phyloP scores from a whole-genome alignment of 2,329 filamentous ascomycete genomes.

The Cercospora zeae-maydis region DNA sequence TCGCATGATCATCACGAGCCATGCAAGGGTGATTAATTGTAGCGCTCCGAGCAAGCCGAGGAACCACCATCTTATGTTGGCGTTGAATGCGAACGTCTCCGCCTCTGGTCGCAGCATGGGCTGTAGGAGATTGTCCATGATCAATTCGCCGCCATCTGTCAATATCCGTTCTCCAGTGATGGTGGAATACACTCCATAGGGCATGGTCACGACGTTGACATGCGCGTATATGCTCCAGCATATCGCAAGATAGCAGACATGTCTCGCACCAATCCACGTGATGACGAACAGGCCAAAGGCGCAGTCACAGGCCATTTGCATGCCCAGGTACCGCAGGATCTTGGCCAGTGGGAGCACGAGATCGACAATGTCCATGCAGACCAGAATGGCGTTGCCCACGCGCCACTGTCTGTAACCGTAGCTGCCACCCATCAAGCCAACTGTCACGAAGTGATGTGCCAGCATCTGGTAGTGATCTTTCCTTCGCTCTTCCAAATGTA shows the following conservation, averaged over 20 bases:
- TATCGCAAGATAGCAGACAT: conserved; percentile 72
- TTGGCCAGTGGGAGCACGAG: conserved; percentile 80
- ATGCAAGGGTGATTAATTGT: conserved; percentile 75
- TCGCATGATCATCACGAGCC: conserved; percentile 84
- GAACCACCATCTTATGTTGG: conserved; percentile 71
- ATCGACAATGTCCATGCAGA: conserved; percentile 92
- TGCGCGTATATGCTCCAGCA: conserved; percentile 78
- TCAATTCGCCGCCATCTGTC: conserved; percentile 46
- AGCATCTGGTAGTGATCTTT: conserved; percentile 98
- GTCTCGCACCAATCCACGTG: conserved; percentile 78
- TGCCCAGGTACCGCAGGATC: conserved; percentile 85
- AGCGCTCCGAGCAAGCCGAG: conserved; percentile 71
- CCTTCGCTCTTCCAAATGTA: conserved; percentile 88
- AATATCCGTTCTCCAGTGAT: conserved; percentile 55
- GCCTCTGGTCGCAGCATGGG: conserved; percentile 70
- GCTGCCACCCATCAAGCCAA: conserved; percentile 70
- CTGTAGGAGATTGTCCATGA: conserved; percentile 62
- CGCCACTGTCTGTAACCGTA: conserved; percentile 85
- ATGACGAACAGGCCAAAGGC: conserved; percentile 83
- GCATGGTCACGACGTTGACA: conserved; percentile 56
- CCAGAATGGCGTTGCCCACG: conserved; percentile 82
- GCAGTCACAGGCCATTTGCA: conserved; percentile 70
- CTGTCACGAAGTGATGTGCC: conserved; percentile 88
- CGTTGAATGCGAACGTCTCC: conserved; percentile 70
- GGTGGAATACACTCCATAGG: conserved; percentile 64